phyloP scores from a whole-genome alignment of 768 basidiomycete genomes.

The Russula sp. region DNA sequence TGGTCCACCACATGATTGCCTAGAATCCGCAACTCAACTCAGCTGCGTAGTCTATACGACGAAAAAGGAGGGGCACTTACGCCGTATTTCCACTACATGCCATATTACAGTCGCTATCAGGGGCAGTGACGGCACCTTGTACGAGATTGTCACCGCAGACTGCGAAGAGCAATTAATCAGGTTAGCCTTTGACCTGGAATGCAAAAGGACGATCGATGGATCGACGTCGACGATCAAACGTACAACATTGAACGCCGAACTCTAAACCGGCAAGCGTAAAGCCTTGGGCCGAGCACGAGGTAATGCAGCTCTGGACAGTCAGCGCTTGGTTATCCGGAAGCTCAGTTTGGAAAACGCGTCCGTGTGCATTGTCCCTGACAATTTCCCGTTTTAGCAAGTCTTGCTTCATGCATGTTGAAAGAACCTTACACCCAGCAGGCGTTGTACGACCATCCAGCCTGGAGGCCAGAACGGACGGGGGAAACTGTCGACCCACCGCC shows the following conservation, averaged over 20 bases:
- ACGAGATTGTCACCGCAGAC: conserved; percentile 68
- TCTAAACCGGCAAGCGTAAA: conserved; percentile 69
- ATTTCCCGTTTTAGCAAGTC: background rate
- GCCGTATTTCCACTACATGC: conserved; percentile 62
- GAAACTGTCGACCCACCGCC: conserved; percentile 30
- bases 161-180: conserved; percentile 27
- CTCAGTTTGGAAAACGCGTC: conserved; percentile 51
- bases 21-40: conserved; percentile 28
- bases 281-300: conserved; percentile 46
- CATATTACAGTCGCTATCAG: conserved; percentile 60
- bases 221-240: conserved; percentile 25
- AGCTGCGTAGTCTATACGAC: background rate
- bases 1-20: conserved; percentile 68
- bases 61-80: conserved; percentile 34
- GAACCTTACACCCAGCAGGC: conserved; percentile 47
- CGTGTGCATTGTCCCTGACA: conserved; percentile 50
- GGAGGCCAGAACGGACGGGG: conserved; percentile 15
- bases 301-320: conserved; percentile 63
- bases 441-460: conserved; percentile 19
- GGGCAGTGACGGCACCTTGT: conserved; percentile 48
- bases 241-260: conserved; percentile 49
- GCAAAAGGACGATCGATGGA: background rate
- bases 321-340: conserved; percentile 33
- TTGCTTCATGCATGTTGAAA: background rate
- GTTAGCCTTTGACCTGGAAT: background rate